A percentile compares a stretch with the other conserved stretches of the same genome.
Conservation (phyloP, 139 green algal genomes). For the Asterochloris sp. region DNA sequence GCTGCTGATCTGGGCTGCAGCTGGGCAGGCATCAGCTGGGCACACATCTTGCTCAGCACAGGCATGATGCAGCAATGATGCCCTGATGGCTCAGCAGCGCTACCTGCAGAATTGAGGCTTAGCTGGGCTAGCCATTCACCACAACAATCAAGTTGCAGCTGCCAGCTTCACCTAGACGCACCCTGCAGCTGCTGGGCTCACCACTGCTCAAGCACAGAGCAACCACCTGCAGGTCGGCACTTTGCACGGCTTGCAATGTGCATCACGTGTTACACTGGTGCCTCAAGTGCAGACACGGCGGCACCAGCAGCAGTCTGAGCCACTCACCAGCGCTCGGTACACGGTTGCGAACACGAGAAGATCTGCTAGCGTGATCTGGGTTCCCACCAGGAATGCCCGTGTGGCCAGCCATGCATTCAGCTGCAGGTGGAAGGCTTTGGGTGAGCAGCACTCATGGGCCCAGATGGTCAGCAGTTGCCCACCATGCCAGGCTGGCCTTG, state of each 20-base stretch:
- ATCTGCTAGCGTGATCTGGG: constrained; percentile 37
- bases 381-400: constrained; percentile 30
- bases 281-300: neutral
- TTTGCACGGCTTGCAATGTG: neutral
- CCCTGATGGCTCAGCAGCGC: no score
- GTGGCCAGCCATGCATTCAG: constrained; percentile 10
- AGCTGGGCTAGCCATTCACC: no score
- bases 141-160: no score
- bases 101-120: no score
- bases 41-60: no score
- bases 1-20: no score
- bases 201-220: neutral
- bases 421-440: neutral
- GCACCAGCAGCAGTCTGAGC: neutral
- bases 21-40: no score
- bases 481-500: neutral
- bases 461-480: neutral
- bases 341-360: constrained; percentile 42
- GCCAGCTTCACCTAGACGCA: no score
- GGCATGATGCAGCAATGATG: no score
- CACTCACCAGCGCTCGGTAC: constrained; percentile 22
- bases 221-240: neutral
- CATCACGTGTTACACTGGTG: neutral
- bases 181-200: no score
- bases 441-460: neutral